Percentiles rank a stretch among this genome's conserved stretches.
Evolutionary conservation across 1,139 yeast species (phyloP).

Genomic region (Pichia sp.): DNA sequence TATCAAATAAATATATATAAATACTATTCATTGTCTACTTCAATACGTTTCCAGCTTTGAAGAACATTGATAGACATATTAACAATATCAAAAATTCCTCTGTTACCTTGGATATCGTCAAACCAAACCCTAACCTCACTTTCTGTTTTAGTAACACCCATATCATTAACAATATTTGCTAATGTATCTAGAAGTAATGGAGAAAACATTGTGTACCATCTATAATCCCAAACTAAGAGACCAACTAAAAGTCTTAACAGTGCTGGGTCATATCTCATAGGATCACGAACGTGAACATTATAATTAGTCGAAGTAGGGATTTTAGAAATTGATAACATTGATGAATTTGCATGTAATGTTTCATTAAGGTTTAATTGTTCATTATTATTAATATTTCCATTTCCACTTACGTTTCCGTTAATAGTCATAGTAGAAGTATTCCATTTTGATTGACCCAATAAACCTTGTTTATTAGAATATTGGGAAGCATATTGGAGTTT

Average conservation of each 20-base stretch:
- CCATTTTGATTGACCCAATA: constrained; percentile 9
- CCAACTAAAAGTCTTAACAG: constrained; percentile 47
- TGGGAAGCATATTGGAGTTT: constrained; percentile 3
- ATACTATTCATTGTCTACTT: constrained; percentile 25
- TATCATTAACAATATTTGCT: constrained; percentile 59
- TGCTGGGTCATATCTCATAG: constrained; percentile 11
- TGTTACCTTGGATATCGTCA: constrained; percentile 37
- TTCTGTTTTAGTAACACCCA: constrained; percentile 71
- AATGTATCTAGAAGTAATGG: constrained; percentile 55
- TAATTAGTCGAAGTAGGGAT: background rate
- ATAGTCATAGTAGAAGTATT: background rate
- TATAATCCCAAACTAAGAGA: constrained; percentile 87
- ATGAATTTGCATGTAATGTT: background rate
- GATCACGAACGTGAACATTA: constrained; percentile 7
- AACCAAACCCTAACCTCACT: constrained; percentile 72
- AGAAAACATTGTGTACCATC: constrained; percentile 93
- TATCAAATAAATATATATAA: background rate
- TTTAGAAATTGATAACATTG: constrained; percentile 1
- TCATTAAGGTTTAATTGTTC: no score
- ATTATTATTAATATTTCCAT: no score
- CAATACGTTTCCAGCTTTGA: constrained; percentile 39
- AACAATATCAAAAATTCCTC: constrained; percentile 58
- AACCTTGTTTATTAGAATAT: background rate
- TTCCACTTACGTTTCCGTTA: no score
- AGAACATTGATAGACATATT: constrained; percentile 46